These are phyloP conservation scores for Nitzschia sp. DNA, from an alignment of 108 stramenopile species.

Conservation along the genomic window DNA sequence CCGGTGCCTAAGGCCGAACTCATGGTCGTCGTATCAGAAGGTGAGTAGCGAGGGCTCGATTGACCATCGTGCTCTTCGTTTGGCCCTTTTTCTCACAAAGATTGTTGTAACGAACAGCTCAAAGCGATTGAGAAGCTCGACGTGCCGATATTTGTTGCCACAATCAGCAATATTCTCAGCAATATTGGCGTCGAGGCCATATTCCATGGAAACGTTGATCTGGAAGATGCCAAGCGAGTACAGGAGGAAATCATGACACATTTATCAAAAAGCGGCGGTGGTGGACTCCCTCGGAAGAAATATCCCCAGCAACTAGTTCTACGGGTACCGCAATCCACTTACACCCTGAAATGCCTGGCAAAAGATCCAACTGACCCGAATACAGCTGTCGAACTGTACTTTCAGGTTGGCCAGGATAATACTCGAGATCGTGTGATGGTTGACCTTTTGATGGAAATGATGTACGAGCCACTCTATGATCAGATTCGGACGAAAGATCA, in stretches of 20 bases:
- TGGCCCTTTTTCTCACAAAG: neutral
- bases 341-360: constrained; percentile 19
- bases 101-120: constrained; percentile 6
- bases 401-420: constrained; percentile 80
- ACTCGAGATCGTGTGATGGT: constrained; percentile 60
- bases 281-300: constrained; percentile 63
- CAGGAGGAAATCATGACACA: constrained; percentile 42
- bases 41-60: constrained; percentile 9
- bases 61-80: neutral
- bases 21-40: constrained; percentile 64
- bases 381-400: constrained; percentile 82
- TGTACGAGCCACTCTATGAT: constrained; percentile 82
- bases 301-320: constrained; percentile 54
- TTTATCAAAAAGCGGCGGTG: constrained; percentile 34
- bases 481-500: constrained; percentile 77
- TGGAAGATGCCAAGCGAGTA: constrained; percentile 49
- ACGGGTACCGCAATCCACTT: constrained; percentile 35
- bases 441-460: constrained; percentile 70
- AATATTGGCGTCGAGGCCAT: constrained; percentile 63
- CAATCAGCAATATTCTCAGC: constrained; percentile 46
- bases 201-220: constrained; percentile 72
- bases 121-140: constrained; percentile 56
- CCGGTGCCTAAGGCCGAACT: constrained; percentile 56
- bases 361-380: constrained; percentile 73
- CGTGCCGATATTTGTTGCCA: constrained; percentile 45